Evolutionary conservation across 331 rosid species (phyloP).

Genomic region (Malus hybrid): DNA sequence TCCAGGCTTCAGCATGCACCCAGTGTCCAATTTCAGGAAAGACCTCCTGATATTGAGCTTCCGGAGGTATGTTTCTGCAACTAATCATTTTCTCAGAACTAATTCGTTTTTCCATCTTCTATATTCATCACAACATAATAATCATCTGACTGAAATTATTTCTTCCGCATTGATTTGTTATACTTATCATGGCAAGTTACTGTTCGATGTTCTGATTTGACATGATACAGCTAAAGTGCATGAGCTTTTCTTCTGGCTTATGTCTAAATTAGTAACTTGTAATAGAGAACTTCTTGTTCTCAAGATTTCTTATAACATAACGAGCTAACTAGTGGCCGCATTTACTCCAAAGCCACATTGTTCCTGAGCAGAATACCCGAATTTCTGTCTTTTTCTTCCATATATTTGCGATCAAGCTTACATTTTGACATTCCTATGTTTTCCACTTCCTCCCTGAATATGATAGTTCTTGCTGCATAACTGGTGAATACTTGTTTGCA

Average conservation of each 20-base stretch:
- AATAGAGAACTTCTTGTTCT: neutral
- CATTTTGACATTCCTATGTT: neutral
- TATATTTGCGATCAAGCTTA: neutral
- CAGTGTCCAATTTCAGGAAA: conserved; percentile 82
- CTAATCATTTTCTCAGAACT: neutral
- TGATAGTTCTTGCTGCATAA: neutral
- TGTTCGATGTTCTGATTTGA: no score
- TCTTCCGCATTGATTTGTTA: neutral
- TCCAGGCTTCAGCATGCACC: conserved; percentile 86
- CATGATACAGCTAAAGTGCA: neutral
- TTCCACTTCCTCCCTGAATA: neutral
- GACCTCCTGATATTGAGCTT: conserved; percentile 73
- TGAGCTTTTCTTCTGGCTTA: neutral
- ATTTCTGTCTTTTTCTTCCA: neutral
- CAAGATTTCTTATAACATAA: neutral
- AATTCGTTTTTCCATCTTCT: neutral
- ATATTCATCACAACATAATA: neutral
- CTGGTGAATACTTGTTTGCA: neutral
- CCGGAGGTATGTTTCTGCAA: conserved; percentile 59
- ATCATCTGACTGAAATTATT: neutral
- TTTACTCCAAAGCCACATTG: neutral
- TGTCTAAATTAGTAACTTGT: neutral
- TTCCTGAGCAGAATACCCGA: neutral
- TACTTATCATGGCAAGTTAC: no score
- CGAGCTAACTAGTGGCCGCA: neutral